A percentile compares a stretch with the other conserved stretches of the same genome.
phyloP scores from a whole-genome alignment of 441 rosid species.

The Populus tomentosa region DNA sequence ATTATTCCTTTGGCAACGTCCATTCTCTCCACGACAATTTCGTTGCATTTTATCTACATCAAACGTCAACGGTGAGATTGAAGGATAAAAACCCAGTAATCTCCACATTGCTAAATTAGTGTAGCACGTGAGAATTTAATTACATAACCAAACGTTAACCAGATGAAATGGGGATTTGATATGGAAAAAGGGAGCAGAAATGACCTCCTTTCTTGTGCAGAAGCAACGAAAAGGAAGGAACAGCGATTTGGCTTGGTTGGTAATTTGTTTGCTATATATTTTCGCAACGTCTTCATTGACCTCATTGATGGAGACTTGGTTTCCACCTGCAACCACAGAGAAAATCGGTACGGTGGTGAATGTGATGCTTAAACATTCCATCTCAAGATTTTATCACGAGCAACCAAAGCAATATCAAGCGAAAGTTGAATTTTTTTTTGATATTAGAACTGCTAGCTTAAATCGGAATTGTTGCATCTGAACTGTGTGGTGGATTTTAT shows the following conservation, averaged over 20 bases:
- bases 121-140: not conserved
- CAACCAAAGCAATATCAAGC: not conserved
- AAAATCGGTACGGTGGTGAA: not conserved
- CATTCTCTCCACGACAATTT: slow-evolving; percentile 49
- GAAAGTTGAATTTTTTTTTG: not conserved
- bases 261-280: slow-evolving; percentile 21
- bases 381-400: not conserved
- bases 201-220: slow-evolving; percentile 73
- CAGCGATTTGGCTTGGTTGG: slow-evolving; percentile 42
- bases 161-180: not conserved
- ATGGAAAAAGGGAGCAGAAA: slow-evolving; percentile 1
- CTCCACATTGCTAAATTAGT: not conserved
- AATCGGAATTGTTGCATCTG: not conserved
- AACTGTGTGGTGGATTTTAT: not conserved
- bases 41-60: slow-evolving; percentile 57
- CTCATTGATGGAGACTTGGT: slow-evolving; percentile 11
- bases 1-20: slow-evolving; percentile 55
- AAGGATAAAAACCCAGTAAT: not conserved
- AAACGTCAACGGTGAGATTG: not conserved
- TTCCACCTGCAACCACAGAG: slow-evolving; percentile 28
- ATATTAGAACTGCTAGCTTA: not conserved
- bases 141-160: not conserved
- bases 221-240: slow-evolving; percentile 88
- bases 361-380: not conserved
- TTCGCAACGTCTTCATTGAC: slow-evolving; percentile 26